A percentile compares a stretch with the other conserved stretches of the same genome.
phyloP scores from a whole-genome alignment of 352 stramenopile species.

The Pythium guiyangense region DNA sequence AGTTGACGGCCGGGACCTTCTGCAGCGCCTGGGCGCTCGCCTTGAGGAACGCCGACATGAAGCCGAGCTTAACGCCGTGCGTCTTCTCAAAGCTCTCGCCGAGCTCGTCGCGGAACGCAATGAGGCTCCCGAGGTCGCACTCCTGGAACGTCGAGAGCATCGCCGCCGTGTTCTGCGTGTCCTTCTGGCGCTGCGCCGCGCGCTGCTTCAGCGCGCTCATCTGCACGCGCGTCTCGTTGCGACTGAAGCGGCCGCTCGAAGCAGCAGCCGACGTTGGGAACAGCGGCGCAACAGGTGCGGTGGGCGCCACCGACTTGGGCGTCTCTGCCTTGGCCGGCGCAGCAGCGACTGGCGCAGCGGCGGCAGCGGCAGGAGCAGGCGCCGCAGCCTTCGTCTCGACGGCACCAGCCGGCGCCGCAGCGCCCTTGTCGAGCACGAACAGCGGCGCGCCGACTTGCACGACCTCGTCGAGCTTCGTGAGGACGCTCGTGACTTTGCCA shows the following conservation, averaged over 20 bases:
- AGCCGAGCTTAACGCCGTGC: too few relatives aligned
- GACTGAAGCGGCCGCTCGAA: slow-evolving; percentile 32
- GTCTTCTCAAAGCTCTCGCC: too few relatives aligned
- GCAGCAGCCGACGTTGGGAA: slow-evolving; percentile 7
- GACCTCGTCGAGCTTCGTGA: slow-evolving; percentile 94
- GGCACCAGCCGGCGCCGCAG: slow-evolving; percentile 16
- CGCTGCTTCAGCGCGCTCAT: slow-evolving; percentile 96
- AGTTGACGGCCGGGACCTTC: too few relatives aligned
- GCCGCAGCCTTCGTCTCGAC: slow-evolving; percentile 7
- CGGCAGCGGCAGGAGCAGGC: slow-evolving; percentile 11
- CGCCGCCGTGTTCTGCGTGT: too few relatives aligned
- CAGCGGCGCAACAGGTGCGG: slow-evolving; percentile 19
- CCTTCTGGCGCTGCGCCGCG: slow-evolving; percentile 95
- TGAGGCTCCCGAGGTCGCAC: too few relatives aligned
- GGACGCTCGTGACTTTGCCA: slow-evolving; percentile 90
- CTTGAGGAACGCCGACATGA: too few relatives aligned
- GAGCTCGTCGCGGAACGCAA: too few relatives aligned
- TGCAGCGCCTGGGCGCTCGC: too few relatives aligned
- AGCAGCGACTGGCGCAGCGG: slow-evolving; percentile 14
- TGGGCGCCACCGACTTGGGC: slow-evolving; percentile 17
- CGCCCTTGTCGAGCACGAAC: slow-evolving; percentile 89
- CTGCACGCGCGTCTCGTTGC: slow-evolving; percentile 83
- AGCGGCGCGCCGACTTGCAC: slow-evolving; percentile 93
- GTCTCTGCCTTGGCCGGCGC: slow-evolving; percentile 18
- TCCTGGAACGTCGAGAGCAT: too few relatives aligned